These are phyloP conservation scores for Ajuga chamaepitys DNA, from an alignment of 257 asterid genomes.

Conservation along the genomic window DNA sequence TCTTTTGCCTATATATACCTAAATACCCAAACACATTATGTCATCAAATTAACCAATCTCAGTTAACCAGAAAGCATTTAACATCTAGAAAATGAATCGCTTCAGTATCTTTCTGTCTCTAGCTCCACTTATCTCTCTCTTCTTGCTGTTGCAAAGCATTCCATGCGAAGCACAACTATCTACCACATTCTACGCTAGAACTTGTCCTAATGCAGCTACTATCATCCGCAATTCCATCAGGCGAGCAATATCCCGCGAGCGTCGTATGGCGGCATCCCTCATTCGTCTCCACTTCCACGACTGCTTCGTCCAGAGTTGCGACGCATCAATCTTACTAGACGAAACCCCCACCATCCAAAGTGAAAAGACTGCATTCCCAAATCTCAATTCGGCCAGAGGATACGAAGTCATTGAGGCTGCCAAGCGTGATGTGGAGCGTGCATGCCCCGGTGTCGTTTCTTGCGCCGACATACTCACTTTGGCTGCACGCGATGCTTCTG, in stretches of 20 bases:
- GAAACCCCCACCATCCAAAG: constrained; percentile 24
- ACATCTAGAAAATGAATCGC: not conserved
- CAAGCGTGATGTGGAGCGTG: constrained; percentile 28
- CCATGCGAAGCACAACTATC: constrained; percentile 37
- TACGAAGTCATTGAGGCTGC: constrained; percentile 29
- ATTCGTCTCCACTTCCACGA: constrained; percentile 40
- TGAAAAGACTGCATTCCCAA: constrained; percentile 29
- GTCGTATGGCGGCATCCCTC: constrained; percentile 36
- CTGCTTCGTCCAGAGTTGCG: constrained; percentile 40
- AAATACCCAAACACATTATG: too few relatives aligned
- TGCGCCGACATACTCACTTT: constrained; percentile 32
- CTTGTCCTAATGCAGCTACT: constrained; percentile 27
- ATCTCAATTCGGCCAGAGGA: constrained; percentile 25
- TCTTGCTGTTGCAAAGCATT: not conserved
- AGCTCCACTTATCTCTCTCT: not conserved
- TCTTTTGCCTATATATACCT: too few relatives aligned
- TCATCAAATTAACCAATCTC: too few relatives aligned
- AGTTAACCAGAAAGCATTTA: too few relatives aligned
- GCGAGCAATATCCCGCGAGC: constrained; percentile 23
- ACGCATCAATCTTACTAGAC: constrained; percentile 33
- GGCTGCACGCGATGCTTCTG: constrained; percentile 36
- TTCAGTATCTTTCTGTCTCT: not conserved
- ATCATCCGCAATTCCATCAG: constrained; percentile 28
- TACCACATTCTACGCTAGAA: constrained; percentile 19
- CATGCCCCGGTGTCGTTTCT: constrained; percentile 34